Evolutionary conservation across 345 rosid species (phyloP).

Genomic region (Eucalyptus regnans): DNA sequence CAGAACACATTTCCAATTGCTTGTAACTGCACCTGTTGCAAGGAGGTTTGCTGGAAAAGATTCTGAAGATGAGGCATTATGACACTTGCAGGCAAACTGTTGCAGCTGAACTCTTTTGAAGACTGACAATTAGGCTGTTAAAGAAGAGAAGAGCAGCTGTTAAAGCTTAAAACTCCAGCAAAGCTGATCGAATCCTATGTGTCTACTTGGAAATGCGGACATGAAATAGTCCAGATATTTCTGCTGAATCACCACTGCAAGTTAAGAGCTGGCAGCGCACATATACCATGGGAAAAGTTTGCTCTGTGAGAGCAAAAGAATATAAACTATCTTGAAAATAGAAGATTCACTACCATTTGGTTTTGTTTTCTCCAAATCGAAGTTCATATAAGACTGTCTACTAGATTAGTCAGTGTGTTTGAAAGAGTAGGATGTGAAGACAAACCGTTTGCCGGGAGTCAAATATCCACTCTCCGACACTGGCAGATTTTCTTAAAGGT

Average conservation of each 20-base stretch:
- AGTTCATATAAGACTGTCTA: not conserved
- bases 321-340: not conserved
- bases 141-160: not conserved
- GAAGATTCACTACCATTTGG: not conserved
- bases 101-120: slow-evolving; percentile 38
- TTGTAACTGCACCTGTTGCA: slow-evolving; percentile 61
- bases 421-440: not conserved
- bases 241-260: not conserved
- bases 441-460: slow-evolving; percentile 62
- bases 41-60: slow-evolving; percentile 73
- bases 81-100: slow-evolving; percentile 21
- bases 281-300: not conserved
- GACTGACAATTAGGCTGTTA: slow-evolving; percentile 49
- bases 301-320: not conserved
- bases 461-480: slow-evolving; percentile 84
- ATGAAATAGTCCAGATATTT: not conserved
- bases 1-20: not conserved
- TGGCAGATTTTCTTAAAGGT: slow-evolving; percentile 91
- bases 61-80: slow-evolving; percentile 80
- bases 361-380: not conserved
- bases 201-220: not conserved
- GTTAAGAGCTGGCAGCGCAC: not conserved
- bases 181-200: not conserved
- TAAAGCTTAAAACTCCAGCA: not conserved
- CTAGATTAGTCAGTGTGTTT: not conserved